phyloP scores from a whole-genome alignment of 139 green algal genomes.

The Tetraselmis chui region DNA sequence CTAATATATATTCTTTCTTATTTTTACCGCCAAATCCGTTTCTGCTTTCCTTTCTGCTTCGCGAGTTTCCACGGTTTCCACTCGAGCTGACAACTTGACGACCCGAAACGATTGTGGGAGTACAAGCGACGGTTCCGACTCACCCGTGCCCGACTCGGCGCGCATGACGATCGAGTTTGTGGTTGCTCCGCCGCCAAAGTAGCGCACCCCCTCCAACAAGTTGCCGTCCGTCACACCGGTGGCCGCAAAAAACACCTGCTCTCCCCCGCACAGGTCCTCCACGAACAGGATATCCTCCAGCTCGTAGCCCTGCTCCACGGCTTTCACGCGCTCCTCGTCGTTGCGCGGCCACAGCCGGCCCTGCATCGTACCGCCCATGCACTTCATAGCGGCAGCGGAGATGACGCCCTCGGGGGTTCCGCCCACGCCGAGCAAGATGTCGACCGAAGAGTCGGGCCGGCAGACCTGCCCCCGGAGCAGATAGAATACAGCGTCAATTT shows the following conservation, averaged over 20 bases:
- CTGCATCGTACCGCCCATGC: slow-evolving; percentile 61
- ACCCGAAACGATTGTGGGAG: too few relatives aligned
- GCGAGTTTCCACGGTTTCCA: too few relatives aligned
- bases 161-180: slow-evolving; percentile 80
- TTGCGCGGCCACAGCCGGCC: slow-evolving; percentile 56
- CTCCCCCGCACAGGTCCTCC: slow-evolving; percentile 35
- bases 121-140: too few relatives aligned
- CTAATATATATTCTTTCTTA: too few relatives aligned
- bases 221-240: slow-evolving; percentile 75
- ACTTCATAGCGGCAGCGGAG: slow-evolving; percentile 62
- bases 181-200: slow-evolving; percentile 46
- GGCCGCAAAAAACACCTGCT: slow-evolving; percentile 71
- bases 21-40: too few relatives aligned
- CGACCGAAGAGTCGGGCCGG: slow-evolving; percentile 28
- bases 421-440: slow-evolving; percentile 67
- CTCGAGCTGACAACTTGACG: too few relatives aligned
- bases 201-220: slow-evolving; percentile 62
- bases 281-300: slow-evolving; percentile 36
- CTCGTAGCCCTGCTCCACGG: slow-evolving; percentile 40
- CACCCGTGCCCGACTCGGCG: slow-evolving; percentile 45
- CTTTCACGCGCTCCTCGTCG: slow-evolving; percentile 47
- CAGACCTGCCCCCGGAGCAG: not conserved
- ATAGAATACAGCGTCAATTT: too few relatives aligned
- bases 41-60: too few relatives aligned
- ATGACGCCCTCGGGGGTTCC: slow-evolving; percentile 64